Percentiles rank a stretch among this genome's conserved stretches.
Conservation (phyloP, 2,329 filamentous ascomycete species). For the Pseudonectria foliicola region DNA sequence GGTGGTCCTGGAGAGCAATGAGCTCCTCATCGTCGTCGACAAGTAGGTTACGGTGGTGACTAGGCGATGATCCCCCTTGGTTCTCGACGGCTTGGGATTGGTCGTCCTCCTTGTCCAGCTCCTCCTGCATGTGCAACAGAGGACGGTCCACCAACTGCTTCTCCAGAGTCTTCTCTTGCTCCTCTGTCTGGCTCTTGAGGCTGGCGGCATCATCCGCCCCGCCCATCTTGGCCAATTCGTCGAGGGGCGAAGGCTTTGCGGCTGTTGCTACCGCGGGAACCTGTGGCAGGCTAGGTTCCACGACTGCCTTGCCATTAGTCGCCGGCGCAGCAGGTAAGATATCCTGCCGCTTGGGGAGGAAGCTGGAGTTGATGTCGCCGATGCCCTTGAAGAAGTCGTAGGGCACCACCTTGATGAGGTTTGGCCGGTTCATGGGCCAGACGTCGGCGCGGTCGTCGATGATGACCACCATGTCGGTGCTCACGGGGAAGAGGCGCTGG, state of each 20-base stretch:
- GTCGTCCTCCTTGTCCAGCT: conserved; percentile 72
- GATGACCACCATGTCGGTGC: conserved; percentile 98
- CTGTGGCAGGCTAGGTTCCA: conserved; percentile 3
- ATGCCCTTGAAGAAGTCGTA: conserved; percentile 99
- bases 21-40: conserved; percentile 86
- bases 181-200: conserved; percentile 68
- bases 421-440: conserved; percentile 83
- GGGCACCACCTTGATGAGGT: conserved; percentile 88
- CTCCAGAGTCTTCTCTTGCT: conserved; percentile 81
- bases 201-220: conserved; percentile 60
- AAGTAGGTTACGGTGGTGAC: conserved; percentile 60
- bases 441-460: conserved; percentile 97
- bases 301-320: conserved; percentile 15
- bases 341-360: conserved; percentile 71
- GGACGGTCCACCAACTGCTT: conserved; percentile 86
- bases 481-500: conserved; percentile 86
- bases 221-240: conserved; percentile 70
- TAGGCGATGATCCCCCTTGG: conserved; percentile 18
- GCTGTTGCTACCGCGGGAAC: conserved; percentile 6
- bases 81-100: conserved; percentile 18
- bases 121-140: conserved; percentile 83
- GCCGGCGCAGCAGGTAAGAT: conserved; percentile 31
- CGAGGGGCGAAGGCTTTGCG: conserved; percentile 45
- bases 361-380: conserved; percentile 97
- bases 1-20: conserved; percentile 64